phyloP scores from a whole-genome alignment of 1,284 basidiomycete genomes.

The Sporisorium graminicola region DNA sequence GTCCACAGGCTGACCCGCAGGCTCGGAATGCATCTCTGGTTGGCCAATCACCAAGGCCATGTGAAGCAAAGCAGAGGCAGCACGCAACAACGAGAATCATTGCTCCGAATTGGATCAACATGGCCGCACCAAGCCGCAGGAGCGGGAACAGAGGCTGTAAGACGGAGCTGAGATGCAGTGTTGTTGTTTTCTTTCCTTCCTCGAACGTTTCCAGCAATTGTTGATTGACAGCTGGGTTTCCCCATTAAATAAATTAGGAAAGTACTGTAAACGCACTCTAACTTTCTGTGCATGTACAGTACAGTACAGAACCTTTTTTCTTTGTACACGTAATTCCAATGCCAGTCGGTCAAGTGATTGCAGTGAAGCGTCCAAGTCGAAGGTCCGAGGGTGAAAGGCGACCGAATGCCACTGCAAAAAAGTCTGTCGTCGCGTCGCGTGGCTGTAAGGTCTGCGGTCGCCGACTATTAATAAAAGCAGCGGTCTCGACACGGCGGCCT shows the following conservation, averaged over 20 bases:
- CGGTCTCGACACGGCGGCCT: too few species aligned
- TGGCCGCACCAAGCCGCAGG: neutral
- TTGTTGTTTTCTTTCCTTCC: constrained; percentile 10
- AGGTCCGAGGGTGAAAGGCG: too few species aligned
- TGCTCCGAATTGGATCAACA: too few species aligned
- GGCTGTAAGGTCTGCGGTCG: too few species aligned
- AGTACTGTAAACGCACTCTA: neutral
- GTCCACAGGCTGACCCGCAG: neutral
- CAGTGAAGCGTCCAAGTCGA: neutral
- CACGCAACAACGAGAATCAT: too few species aligned
- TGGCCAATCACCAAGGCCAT: too few species aligned
- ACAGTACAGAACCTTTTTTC: too few species aligned
- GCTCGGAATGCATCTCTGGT: constrained; percentile 10
- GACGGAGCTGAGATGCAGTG: neutral
- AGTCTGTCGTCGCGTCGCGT: too few species aligned
- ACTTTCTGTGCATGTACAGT: neutral
- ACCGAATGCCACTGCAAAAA: too few species aligned
- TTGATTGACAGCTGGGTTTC: constrained; percentile 14
- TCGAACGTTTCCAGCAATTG: neutral
- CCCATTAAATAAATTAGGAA: neutral
- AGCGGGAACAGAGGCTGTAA: neutral
- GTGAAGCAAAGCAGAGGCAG: neutral
- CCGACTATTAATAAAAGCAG: too few species aligned
- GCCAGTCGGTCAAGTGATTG: neutral
- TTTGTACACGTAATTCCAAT: too few species aligned